Evolutionary conservation across 2,329 filamentous ascomycete genomes (phyloP).

Genomic region (Balansia obtecta): DNA sequence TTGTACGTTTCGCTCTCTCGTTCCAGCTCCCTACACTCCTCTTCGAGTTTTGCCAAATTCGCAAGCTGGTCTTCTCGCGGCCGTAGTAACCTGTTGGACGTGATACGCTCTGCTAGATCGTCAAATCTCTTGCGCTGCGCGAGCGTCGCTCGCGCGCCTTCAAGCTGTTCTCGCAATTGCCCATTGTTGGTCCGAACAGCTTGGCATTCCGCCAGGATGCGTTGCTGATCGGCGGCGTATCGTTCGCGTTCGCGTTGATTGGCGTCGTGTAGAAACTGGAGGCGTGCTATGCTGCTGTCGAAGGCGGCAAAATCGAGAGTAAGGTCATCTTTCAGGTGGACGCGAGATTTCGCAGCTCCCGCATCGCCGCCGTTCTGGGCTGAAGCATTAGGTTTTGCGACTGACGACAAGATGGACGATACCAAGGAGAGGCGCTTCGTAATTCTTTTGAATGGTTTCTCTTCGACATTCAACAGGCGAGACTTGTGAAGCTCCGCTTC

Average conservation of each 20-base stretch:
- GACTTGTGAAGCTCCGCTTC: conserved; percentile 79
- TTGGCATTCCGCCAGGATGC: conserved; percentile 68
- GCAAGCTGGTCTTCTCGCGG: conserved; percentile 73
- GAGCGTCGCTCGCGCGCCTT: conserved; percentile 62
- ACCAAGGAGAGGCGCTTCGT: conserved; percentile 66
- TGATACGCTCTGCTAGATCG: conserved; percentile 76
- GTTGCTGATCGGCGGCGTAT: conserved; percentile 68
- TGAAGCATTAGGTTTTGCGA: conserved; percentile 10
- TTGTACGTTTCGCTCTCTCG: conserved; percentile 73
- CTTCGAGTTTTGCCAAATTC: conserved; percentile 68
- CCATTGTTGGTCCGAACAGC: conserved; percentile 64
- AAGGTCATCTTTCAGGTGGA: conserved; percentile 66
- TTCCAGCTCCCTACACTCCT: conserved; percentile 80
- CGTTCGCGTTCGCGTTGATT: conserved; percentile 74
- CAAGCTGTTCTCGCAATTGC: conserved; percentile 60
- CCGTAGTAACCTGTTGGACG: conserved; percentile 64
- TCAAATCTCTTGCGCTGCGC: conserved; percentile 77
- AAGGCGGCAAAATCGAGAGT: conserved; percentile 82
- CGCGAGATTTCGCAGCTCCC: conserved; percentile 18
- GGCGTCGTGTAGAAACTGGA: conserved; percentile 75
- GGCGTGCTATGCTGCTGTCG: conserved; percentile 72
- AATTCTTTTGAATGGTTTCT: conserved; percentile 82
- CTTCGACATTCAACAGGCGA: conserved; percentile 79
- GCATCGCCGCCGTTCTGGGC: conserved; percentile 29
- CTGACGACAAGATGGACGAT: conserved; percentile 42